A percentile compares a stretch with the other conserved stretches of the same genome.
phyloP scores from a whole-genome alignment of 2,329 filamentous ascomycete genomes.

The Aspergillus pseudoterreus region DNA sequence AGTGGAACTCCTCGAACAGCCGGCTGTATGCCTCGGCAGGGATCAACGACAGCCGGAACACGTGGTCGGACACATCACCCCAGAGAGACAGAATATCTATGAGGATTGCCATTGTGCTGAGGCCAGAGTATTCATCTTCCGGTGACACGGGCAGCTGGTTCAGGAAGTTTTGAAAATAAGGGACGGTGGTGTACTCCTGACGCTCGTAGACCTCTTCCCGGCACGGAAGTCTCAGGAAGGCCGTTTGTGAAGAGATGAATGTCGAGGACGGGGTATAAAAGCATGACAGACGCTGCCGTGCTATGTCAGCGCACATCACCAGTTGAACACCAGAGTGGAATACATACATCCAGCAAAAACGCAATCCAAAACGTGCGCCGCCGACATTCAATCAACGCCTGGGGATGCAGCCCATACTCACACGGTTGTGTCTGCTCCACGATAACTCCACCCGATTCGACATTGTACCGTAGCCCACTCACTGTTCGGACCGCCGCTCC shows the following conservation, averaged over 20 bases:
- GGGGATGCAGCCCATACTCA: slow-evolving; percentile 57
- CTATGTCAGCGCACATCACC: slow-evolving; percentile 16
- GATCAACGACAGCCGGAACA: slow-evolving; percentile 51
- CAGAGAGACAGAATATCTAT: slow-evolving; percentile 63
- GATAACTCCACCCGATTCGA: slow-evolving; percentile 54
- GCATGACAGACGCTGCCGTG: slow-evolving; percentile 54
- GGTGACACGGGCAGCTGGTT: slow-evolving; percentile 36
- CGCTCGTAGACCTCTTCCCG: slow-evolving; percentile 60
- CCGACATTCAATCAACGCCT: slow-evolving; percentile 62
- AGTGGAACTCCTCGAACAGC: slow-evolving; percentile 51
- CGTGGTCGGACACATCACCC: slow-evolving; percentile 60
- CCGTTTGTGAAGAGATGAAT: slow-evolving; percentile 60
- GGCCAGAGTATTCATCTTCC: slow-evolving; percentile 35
- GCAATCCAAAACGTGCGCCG: slow-evolving; percentile 70
- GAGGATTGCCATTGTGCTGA: slow-evolving; percentile 57
- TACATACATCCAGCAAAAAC: slow-evolving; percentile 63
- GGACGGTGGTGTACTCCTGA: slow-evolving; percentile 54
- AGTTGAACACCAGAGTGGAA: slow-evolving; percentile 6
- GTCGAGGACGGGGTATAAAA: slow-evolving; percentile 53
- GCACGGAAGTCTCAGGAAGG: slow-evolving; percentile 65
- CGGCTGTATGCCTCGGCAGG: slow-evolving; percentile 41
- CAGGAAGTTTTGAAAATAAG: slow-evolving; percentile 57
- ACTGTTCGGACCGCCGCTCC: slow-evolving; percentile 60
- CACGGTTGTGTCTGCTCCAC: slow-evolving; percentile 44
- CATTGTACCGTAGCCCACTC: slow-evolving; percentile 59